These are phyloP conservation scores for Zasmidium citrigriseum DNA, from an alignment of 2,329 filamentous ascomycete species.

Conservation along the genomic window DNA sequence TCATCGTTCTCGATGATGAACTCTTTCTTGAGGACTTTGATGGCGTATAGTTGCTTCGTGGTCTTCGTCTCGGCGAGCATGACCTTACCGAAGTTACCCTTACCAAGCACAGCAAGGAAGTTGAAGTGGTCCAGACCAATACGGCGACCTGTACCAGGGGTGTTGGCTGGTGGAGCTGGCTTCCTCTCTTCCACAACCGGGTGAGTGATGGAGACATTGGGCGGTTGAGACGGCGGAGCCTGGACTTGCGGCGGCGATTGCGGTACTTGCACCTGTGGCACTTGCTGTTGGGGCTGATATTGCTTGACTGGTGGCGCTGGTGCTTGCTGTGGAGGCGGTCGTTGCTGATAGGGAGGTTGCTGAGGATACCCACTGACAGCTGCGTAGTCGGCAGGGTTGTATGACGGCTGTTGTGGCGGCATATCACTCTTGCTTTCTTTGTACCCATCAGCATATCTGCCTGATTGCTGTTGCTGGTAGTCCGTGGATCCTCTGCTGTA, in stretches of 20 bases:
- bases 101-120: constrained; percentile 95
- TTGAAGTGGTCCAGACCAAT: constrained; percentile 99
- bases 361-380: constrained; percentile 35
- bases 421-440: constrained; percentile 27
- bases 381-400: constrained; percentile 78
- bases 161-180: constrained; percentile 67
- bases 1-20: constrained; percentile 99
- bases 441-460: constrained; percentile 38
- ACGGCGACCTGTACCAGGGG: constrained; percentile 71
- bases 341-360: constrained; percentile 42
- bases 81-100: constrained; percentile 99
- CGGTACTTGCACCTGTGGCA: constrained; percentile 43
- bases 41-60: constrained; percentile 88
- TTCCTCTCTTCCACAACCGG: constrained; percentile 48
- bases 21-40: constrained; percentile 99
- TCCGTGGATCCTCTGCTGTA: constrained; percentile 50
- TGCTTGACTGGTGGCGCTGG: constrained; percentile 53
- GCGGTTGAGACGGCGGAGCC: constrained; percentile 30
- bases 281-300: constrained; percentile 54
- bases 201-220: constrained; percentile 29
- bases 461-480: constrained; percentile 23
- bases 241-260: constrained; percentile 44
- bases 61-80: constrained; percentile 98
- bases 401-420: constrained; percentile 53
- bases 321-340: constrained; percentile 49